Base-by-base conservation (phyloP, 257 asterid species). In the Misopates orontium region DNA sequence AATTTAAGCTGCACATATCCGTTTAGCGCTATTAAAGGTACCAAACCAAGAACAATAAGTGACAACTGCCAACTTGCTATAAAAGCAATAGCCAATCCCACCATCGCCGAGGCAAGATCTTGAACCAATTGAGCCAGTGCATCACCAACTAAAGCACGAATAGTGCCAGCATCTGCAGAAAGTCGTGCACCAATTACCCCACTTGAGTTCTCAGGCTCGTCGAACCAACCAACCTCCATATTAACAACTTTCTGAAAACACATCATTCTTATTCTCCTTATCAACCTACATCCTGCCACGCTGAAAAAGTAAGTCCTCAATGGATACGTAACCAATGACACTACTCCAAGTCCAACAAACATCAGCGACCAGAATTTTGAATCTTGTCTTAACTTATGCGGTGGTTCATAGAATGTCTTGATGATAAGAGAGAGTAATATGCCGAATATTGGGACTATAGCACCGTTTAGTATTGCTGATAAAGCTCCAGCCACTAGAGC, bases 121-220 rank as follows among this genome's bases (percentile, higher is more conserved):
- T 80, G 85, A 12, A 77, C 76, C 4, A 72, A 40, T 59, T 76
- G 67, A 0, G 78, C 82, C 16, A 76, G 58, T 8, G 79, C 65
- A 65, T 80, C 82, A 0, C 82, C 85, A 11, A 73, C 75, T 21
- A 80, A 74, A 31, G 54, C 78, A 56, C 80, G 31, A 17, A 80
- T 63, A 7, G 78, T 62, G 32, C 80, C 69, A 56, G 92, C 95
- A 74, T 87, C 95, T 3, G 59, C 31, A 3, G 88, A 83, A 20
- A 87, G 80, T 57, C 86, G 76, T 4, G 87, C 80, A 19, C 95
- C 79, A 45, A 87, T 72, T 32, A 78, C 75, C 16, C 92, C 95
- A 63, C 87, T 71, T 5, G 86, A 74, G 75, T 81, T 81, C 25
- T 76, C 79, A 72, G 81, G 81, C 53, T 72, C 62, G 8, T 81